These are phyloP conservation scores for Sungouiozyma ichnusensis DNA, from an alignment of 805 yeast genomes.

Conservation along the genomic window DNA sequence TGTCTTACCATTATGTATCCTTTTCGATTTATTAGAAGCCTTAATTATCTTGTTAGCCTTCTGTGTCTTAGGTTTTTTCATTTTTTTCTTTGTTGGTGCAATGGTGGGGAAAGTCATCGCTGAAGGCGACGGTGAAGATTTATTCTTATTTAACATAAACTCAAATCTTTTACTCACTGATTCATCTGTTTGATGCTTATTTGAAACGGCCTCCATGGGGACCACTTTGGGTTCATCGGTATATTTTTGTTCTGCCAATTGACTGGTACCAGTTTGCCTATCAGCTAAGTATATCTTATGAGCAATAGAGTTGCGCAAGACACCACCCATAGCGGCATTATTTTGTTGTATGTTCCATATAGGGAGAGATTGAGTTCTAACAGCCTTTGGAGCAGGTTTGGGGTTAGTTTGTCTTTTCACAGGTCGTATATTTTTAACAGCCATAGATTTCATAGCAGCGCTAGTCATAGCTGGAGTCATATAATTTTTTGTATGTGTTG, in stretches of 20 bases:
- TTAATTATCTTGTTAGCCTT: slow-evolving; percentile 3
- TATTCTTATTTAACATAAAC: slow-evolving; percentile 24
- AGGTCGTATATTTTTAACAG: background rate
- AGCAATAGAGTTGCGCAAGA: slow-evolving; percentile 24
- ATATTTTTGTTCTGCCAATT: slow-evolving; percentile 3
- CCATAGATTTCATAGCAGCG: background rate
- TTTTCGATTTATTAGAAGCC: slow-evolving; percentile 1
- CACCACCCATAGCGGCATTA: slow-evolving; percentile 5
- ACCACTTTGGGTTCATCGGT: slow-evolving; percentile 18
- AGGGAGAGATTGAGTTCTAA: slow-evolving; percentile 37
- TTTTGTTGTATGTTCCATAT: slow-evolving; percentile 23
- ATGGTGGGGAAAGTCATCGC: slow-evolving; percentile 3
- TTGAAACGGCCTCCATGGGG: slow-evolving; percentile 20
- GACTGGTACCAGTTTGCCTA: slow-evolving; percentile 18
- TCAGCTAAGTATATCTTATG: slow-evolving; percentile 28
- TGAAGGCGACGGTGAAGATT: slow-evolving; percentile 1
- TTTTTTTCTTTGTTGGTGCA: background rate
- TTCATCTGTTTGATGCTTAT: slow-evolving; percentile 20
- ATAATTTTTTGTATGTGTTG: background rate
- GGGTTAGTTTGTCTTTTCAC: slow-evolving; percentile 30
- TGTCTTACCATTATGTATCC: background rate
- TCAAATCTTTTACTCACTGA: slow-evolving; percentile 27
- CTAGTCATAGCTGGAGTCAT: background rate
- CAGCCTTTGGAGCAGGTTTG: slow-evolving; percentile 38
- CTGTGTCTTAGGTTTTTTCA: background rate